A percentile compares a stretch with the other conserved stretches of the same genome.
These are phyloP conservation scores for Boechera stricta DNA, from an alignment of 345 rosid genomes.

Conservation along the genomic window DNA sequence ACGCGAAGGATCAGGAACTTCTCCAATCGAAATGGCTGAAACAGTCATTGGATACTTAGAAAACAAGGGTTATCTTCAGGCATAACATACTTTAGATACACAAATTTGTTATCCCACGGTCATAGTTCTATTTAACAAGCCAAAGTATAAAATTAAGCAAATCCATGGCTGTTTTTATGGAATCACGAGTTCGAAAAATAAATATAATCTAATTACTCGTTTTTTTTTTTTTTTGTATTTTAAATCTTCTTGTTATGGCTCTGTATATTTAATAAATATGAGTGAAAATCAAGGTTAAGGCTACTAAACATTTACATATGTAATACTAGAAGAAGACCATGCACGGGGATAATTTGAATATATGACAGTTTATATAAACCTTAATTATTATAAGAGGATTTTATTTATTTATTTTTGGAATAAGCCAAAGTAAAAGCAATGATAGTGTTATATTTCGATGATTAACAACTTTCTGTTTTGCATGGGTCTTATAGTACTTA, in stretches of 20 bases:
- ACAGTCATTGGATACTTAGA: conserved; percentile 69
- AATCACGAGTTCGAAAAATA: background rate
- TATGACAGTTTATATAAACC: too few relatives aligned
- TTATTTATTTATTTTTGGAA: too few relatives aligned
- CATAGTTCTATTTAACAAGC: conserved; percentile 24
- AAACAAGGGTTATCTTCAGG: conserved; percentile 64
- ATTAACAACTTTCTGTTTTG: too few relatives aligned
- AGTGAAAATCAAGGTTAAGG: conserved; percentile 7
- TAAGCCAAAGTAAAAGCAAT: too few relatives aligned
- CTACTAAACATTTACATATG: too few relatives aligned
- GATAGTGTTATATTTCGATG: too few relatives aligned
- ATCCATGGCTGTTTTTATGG: conserved; percentile 30
- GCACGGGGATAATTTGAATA: too few relatives aligned
- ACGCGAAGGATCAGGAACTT: conserved; percentile 49
- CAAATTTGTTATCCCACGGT: conserved; percentile 19
- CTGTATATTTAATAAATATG: conserved; percentile 1
- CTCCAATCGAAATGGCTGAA: conserved; percentile 73
- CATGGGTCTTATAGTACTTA: too few relatives aligned
- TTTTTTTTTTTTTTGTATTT: background rate
- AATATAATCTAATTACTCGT: background rate
- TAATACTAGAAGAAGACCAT: too few relatives aligned
- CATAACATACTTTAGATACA: conserved; percentile 36
- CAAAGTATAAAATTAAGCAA: conserved; percentile 32
- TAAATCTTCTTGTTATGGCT: background rate
- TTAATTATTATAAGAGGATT: too few relatives aligned